Evolutionary conservation across 306 rosid species (phyloP), one percentile per base, ranked within the genome.

Genomic region (Carpinus viminea): DNA sequence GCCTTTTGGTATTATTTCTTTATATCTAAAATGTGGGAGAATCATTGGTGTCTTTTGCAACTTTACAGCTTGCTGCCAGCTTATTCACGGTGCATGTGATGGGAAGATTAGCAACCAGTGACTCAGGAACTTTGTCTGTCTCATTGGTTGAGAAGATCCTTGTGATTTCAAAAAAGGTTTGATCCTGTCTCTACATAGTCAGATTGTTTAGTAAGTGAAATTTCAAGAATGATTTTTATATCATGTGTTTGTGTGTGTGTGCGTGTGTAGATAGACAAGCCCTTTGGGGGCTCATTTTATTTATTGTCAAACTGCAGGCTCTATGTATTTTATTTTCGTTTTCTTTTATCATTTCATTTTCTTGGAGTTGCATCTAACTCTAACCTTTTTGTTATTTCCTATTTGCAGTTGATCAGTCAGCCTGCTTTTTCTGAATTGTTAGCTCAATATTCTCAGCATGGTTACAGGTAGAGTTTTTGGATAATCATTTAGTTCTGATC

Each of bases 371-470:
- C 28, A 66, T 74, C 11, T 28, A 48, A 68, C 55, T 74, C 43
- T 18, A 45, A 46, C 36, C 64, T 13, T 62, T 47, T 20, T 70
- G 47, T 65, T 11, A 71, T 81, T 75, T 83, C 72, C 71, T 77
- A 65, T 73, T 85, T 87, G 90, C 92, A 95, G 98, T 83, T 95
- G 82, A 87, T 88, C 83, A 77, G 72, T 85, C 93, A 87, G 77
- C 96, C 97, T 68, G 95, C 98, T 52, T 95, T 95, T 85, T 79
- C 85, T 75, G 96, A 91, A 80, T 83, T 95, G 88, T 69, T 84
- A 18, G 83, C 89, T 52, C 92, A 91, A 75, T 90, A 92, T 84
- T 91, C 96, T 73, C 91, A 86, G 72, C 92, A 80, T 76, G 90
- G 96, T 76, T 92, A 91, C 94, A 92, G 98, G 98, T 95, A 74